phyloP scores from a whole-genome alignment of 495 filamentous ascomycete genomes.

The Parachaetomium inaequale region DNA sequence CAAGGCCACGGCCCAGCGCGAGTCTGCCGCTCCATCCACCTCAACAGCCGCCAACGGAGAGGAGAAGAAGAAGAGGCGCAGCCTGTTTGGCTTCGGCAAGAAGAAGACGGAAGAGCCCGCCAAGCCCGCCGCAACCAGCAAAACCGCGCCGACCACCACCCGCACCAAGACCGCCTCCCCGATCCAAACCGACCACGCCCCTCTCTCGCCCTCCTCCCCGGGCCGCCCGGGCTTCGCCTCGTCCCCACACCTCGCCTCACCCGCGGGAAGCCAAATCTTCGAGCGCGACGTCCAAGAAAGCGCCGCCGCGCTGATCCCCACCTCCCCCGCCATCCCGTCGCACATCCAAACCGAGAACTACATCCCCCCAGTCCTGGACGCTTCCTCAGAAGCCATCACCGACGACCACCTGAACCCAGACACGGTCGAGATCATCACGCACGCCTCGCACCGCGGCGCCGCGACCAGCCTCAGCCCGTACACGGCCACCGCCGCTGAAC shows the following conservation, averaged over 20 bases:
- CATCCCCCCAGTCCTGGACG: slow-evolving; percentile 86
- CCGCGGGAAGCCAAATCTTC: slow-evolving; percentile 80
- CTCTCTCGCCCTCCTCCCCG: slow-evolving; percentile 49
- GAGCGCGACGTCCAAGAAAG: slow-evolving; percentile 89
- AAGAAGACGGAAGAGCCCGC: slow-evolving; percentile 54
- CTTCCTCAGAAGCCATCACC: slow-evolving; percentile 83
- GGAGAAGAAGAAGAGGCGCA: slow-evolving; percentile 50
- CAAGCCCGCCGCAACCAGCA: slow-evolving; percentile 33
- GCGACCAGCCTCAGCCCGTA: slow-evolving; percentile 47
- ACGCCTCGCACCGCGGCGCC: slow-evolving; percentile 64
- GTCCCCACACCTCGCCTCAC: slow-evolving; percentile 59
- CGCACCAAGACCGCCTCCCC: slow-evolving; percentile 41
- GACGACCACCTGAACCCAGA: slow-evolving; percentile 72
- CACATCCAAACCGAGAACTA: slow-evolving; percentile 91
- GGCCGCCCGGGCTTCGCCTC: slow-evolving; percentile 48
- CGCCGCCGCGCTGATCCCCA: slow-evolving; percentile 53
- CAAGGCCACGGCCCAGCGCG: slow-evolving; percentile 34
- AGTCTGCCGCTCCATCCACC: no score
- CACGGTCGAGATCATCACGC: slow-evolving; percentile 83
- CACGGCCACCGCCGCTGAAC: slow-evolving; percentile 32
- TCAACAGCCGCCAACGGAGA: slow-evolving; percentile 28
- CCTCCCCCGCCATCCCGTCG: slow-evolving; percentile 72
- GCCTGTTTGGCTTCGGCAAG: slow-evolving; percentile 63
- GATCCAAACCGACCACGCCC: slow-evolving; percentile 42
- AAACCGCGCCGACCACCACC: slow-evolving; percentile 24